Evolutionary conservation across 2,329 filamentous ascomycete genomes (phyloP).

Genomic region (Pseudophaeomoniella oleicola): DNA sequence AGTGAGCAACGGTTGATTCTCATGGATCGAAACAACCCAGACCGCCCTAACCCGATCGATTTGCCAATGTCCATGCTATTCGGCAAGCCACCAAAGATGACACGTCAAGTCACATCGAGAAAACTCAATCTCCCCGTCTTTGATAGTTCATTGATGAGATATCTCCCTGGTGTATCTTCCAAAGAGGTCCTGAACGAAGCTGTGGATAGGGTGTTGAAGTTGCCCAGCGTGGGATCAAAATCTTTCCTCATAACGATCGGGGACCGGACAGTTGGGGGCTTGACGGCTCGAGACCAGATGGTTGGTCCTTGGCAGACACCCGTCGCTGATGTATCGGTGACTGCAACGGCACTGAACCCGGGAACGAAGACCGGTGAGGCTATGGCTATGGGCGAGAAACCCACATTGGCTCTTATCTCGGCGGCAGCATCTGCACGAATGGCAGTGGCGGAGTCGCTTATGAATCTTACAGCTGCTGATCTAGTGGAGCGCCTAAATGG

Average conservation of each 20-base stretch:
- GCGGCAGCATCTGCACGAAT: constrained; percentile 84
- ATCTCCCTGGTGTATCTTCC: constrained; percentile 42
- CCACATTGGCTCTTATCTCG: constrained; percentile 76
- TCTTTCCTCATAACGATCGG: constrained; percentile 95
- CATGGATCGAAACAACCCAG: constrained; percentile 56
- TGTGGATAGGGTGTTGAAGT: constrained; percentile 62
- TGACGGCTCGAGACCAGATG: constrained; percentile 84
- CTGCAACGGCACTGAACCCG: constrained; percentile 61
- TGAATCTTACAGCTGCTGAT: constrained; percentile 80
- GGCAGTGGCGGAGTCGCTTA: constrained; percentile 84
- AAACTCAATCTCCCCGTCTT: constrained; percentile 56
- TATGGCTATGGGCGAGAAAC: constrained; percentile 96
- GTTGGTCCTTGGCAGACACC: constrained; percentile 93
- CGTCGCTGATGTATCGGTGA: constrained; percentile 87
- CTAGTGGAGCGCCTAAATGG: constrained; percentile 58
- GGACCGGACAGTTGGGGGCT: constrained; percentile 78
- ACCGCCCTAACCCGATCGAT: constrained; percentile 68
- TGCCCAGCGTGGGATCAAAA: constrained; percentile 91
- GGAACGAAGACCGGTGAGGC: constrained; percentile 73
- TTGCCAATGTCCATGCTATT: constrained; percentile 81
- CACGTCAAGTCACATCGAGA: constrained; percentile 56
- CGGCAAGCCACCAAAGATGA: constrained; percentile 72
- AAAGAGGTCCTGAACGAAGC: constrained; percentile 49
- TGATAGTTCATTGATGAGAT: constrained; percentile 56
- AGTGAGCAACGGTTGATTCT: constrained; percentile 56